Percentiles rank a stretch among this genome's conserved stretches.
These are phyloP conservation scores for Allium fistulosum DNA, from an alignment of 106 monocot species.

Conservation along the genomic window DNA sequence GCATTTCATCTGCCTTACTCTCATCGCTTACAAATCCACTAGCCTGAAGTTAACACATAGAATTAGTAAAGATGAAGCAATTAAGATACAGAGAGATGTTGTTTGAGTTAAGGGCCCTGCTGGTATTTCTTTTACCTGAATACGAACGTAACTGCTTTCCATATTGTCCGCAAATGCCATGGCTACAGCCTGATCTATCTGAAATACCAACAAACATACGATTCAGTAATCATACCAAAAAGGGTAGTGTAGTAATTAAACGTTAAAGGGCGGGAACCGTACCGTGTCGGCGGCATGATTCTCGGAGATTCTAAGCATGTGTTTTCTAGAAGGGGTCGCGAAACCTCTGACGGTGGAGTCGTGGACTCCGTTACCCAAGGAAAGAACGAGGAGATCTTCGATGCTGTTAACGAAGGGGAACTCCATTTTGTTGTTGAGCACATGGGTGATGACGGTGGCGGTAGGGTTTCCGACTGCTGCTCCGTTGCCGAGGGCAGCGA, in stretches of 20 bases:
- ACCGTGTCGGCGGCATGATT: conserved; percentile 34
- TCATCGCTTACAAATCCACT: neutral
- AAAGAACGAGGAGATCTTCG: conserved; percentile 50
- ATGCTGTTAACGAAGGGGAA: conserved; percentile 50
- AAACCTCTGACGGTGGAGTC: conserved; percentile 4
- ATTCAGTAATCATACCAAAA: too few species aligned
- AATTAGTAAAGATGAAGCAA: neutral
- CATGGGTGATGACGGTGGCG: conserved; percentile 60
- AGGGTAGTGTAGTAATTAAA: neutral
- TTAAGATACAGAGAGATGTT: conserved; percentile 1
- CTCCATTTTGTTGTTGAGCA: conserved; percentile 66
- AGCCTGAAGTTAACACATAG: neutral
- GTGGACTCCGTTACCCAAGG: conserved; percentile 29
- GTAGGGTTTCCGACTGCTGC: conserved; percentile 56
- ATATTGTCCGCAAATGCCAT: conserved; percentile 33
- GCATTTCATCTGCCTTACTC: neutral
- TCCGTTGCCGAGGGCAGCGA: conserved; percentile 29
- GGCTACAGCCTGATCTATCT: conserved; percentile 41
- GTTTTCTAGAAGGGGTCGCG: conserved; percentile 12
- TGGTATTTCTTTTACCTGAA: conserved; percentile 3
- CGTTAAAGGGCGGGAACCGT: conserved; percentile 3
- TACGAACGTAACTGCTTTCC: conserved; percentile 24
- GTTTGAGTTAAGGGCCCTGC: too few species aligned
- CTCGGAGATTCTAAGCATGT: conserved; percentile 20
- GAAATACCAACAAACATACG: neutral